Evolutionary conservation across 208 protist genomes (phyloP).

Genomic region (Histomonas meleagridis): DNA sequence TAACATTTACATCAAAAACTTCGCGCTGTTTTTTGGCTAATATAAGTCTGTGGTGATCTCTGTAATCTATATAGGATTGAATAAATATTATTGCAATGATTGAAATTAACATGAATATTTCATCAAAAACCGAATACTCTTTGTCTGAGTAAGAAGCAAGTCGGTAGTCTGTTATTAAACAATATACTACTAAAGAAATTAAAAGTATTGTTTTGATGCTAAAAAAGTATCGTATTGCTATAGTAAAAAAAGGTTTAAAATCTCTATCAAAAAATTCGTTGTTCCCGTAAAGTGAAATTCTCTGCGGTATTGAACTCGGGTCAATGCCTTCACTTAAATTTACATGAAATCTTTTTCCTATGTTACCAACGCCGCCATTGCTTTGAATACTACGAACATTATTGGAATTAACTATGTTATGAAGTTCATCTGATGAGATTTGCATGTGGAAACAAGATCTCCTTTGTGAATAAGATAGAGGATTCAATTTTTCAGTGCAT

Average conservation of each 20-base stretch:
- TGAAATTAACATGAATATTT: not conserved
- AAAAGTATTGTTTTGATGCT: not conserved
- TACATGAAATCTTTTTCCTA: not conserved
- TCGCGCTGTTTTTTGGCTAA: not conserved
- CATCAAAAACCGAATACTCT: not conserved
- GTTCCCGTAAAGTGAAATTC: not conserved
- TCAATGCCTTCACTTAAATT: not conserved
- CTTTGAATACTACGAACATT: not conserved
- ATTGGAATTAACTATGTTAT: not conserved
- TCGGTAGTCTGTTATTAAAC: not conserved
- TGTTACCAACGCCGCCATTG: not conserved
- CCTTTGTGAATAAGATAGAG: no score
- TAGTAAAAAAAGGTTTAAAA: not conserved
- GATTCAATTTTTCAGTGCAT: no score
- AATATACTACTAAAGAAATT: not conserved
- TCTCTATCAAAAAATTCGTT: not conserved
- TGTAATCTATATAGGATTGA: not conserved
- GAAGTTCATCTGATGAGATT: not conserved
- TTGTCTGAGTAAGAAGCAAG: not conserved
- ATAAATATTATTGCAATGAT: not conserved
- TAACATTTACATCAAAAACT: not conserved
- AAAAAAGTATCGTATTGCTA: not conserved
- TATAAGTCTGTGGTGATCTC: not conserved
- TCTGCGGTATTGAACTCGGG: not conserved
- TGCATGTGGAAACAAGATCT: no score